Conservation (phyloP, 352 stramenopile species). For the Globisporangium nagaii region DNA sequence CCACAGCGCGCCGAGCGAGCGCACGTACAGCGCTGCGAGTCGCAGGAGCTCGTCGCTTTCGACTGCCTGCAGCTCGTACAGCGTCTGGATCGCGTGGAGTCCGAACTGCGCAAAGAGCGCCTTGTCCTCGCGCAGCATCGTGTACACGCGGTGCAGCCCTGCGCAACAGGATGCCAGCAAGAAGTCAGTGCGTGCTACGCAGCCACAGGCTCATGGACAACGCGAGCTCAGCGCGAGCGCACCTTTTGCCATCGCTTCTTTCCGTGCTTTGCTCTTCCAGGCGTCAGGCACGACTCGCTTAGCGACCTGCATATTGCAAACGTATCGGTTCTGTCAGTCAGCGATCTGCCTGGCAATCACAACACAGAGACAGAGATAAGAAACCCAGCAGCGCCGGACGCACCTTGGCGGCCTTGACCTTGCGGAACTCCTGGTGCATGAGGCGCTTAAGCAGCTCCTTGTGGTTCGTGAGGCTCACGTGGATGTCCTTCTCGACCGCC, state of each 20-base stretch:
- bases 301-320: slow-evolving; percentile 26
- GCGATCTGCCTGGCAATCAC: too few relatives aligned
- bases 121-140: slow-evolving; percentile 21
- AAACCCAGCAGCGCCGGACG: neutral
- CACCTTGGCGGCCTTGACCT: slow-evolving; percentile 69
- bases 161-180: too few relatives aligned
- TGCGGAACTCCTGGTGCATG: slow-evolving; percentile 82
- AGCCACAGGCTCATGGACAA: neutral
- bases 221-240: neutral
- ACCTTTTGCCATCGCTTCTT: slow-evolving; percentile 40
- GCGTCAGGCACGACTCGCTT: slow-evolving; percentile 46
- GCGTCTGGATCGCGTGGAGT: slow-evolving; percentile 54
- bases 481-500: slow-evolving; percentile 81
- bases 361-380: neutral
- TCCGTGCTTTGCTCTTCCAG: slow-evolving; percentile 52
- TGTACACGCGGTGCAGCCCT: slow-evolving; percentile 37
- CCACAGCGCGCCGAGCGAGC: slow-evolving; percentile 49
- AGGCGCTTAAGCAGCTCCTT: slow-evolving; percentile 86
- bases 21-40: slow-evolving; percentile 45
- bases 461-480: slow-evolving; percentile 81
- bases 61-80: slow-evolving; percentile 60
- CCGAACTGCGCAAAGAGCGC: slow-evolving; percentile 18
- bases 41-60: slow-evolving; percentile 41
- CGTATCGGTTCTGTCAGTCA: too few relatives aligned
- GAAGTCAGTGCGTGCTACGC: too few relatives aligned